Evolutionary conservation across 2,329 filamentous ascomycete genomes (phyloP).

Genomic region (Nigrospora osmanthi): DNA sequence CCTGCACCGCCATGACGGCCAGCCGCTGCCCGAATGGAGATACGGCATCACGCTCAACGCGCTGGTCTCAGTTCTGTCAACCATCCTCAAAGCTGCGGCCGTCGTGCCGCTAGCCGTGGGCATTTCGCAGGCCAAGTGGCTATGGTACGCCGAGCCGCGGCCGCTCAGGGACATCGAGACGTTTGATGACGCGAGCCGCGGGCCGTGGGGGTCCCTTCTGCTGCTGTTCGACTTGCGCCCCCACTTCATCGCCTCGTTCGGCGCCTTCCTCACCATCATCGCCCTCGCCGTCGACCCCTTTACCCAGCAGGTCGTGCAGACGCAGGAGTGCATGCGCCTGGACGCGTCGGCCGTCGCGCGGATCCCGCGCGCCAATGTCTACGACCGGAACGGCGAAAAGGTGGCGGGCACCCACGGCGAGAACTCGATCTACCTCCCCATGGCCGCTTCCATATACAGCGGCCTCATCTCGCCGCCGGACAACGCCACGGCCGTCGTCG

Average conservation of each 20-base stretch:
- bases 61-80: conserved; percentile 4
- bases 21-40: not conserved
- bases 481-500: not conserved
- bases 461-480: too few species aligned
- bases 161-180: not conserved
- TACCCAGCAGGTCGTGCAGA: conserved; percentile 1
- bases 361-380: too few species aligned
- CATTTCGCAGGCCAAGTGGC: conserved; percentile 8
- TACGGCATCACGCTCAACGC: conserved; percentile 7
- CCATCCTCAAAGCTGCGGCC: conserved; percentile 3
- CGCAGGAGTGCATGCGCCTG: not conserved
- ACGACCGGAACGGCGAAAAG: too few species aligned
- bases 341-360: not conserved
- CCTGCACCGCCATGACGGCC: not conserved
- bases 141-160: conserved; percentile 1
- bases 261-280: conserved; percentile 2
- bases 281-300: conserved; percentile 6
- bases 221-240: not conserved
- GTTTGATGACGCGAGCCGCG: conserved; percentile 5
- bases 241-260: conserved; percentile 1
- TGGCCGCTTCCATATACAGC: too few species aligned
- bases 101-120: conserved; percentile 1
- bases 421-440: too few species aligned
- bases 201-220: conserved; percentile 1
- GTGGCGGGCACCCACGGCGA: too few species aligned